These are phyloP conservation scores for Ophiostoma ulmi DNA, from an alignment of 2,329 filamentous ascomycete genomes.

Conservation along the genomic window DNA sequence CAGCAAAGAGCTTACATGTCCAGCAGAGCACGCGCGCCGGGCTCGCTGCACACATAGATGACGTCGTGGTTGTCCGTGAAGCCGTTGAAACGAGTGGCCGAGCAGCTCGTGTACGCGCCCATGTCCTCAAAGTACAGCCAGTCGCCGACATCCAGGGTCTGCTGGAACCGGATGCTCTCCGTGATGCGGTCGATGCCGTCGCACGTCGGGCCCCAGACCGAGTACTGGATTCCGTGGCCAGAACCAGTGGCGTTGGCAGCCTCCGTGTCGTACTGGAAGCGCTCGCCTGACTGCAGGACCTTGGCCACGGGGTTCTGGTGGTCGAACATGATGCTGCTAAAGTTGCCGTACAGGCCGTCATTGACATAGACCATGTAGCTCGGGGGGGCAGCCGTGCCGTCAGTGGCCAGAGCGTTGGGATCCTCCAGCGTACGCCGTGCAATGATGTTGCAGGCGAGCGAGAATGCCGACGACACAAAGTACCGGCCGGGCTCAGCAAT, in stretches of 20 bases:
- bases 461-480: constrained; percentile 91
- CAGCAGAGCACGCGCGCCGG: constrained; percentile 72
- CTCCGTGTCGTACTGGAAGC: constrained; percentile 53
- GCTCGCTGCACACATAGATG: constrained; percentile 91
- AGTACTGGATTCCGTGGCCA: constrained; percentile 67
- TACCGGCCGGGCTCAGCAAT: constrained; percentile 96
- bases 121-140: constrained; percentile 99
- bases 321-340: constrained; percentile 98
- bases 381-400: constrained; percentile 51
- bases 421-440: constrained; percentile 84
- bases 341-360: constrained; percentile 96
- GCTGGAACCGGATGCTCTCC: constrained; percentile 69
- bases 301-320: constrained; percentile 87
- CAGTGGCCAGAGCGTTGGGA: constrained; percentile 39
- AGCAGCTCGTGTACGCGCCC: constrained; percentile 98
- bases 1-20: constrained; percentile 10
- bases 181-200: constrained; percentile 96
- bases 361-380: constrained; percentile 98
- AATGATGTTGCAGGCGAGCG: constrained; percentile 91
- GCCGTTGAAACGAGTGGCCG: constrained; percentile 94
- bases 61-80: constrained; percentile 90
- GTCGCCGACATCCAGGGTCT: constrained; percentile 82
- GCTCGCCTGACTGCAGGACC: constrained; percentile 61
- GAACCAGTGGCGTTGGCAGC: constrained; percentile 31
- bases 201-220: constrained; percentile 96